Conservation (phyloP, 176 grass and related monocot genomes). For the Oryza nivara region DNA sequence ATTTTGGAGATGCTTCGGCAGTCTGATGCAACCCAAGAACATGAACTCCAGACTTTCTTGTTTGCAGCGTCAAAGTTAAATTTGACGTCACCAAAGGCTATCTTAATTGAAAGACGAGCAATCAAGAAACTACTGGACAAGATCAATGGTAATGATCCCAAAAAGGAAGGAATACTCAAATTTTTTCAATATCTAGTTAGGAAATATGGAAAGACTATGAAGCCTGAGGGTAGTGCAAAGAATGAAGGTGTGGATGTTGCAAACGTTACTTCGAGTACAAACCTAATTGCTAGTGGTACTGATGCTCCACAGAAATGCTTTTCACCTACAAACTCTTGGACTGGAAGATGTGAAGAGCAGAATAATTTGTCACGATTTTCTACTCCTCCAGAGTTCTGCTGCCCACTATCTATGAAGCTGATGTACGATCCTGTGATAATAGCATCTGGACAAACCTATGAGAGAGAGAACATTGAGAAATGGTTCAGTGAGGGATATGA, state of each 20-base stretch:
- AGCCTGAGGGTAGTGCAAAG: slow-evolving; percentile 33
- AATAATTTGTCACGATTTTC: slow-evolving; percentile 34
- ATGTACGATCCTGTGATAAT: slow-evolving; percentile 95
- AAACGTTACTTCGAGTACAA: slow-evolving; percentile 6
- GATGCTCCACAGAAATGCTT: slow-evolving; percentile 28
- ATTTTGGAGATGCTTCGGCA: slow-evolving; percentile 68
- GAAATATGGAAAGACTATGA: slow-evolving; percentile 74
- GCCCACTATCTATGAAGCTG: slow-evolving; percentile 79
- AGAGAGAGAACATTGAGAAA: slow-evolving; percentile 80
- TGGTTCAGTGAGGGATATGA: slow-evolving; percentile 83
- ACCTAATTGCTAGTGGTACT: not conserved
- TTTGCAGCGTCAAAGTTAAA: slow-evolving; percentile 73
- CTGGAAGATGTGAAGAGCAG: slow-evolving; percentile 23
- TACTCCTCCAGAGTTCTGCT: slow-evolving; percentile 71
- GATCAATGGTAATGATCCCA: slow-evolving; percentile 56
- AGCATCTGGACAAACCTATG: slow-evolving; percentile 87
- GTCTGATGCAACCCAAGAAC: slow-evolving; percentile 57
- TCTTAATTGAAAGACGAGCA: slow-evolving; percentile 88
- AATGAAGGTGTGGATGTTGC: slow-evolving; percentile 24
- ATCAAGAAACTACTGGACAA: slow-evolving; percentile 73
- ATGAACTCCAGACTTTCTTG: slow-evolving; percentile 72
- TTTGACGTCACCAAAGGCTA: slow-evolving; percentile 68
- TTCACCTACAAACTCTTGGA: slow-evolving; percentile 28
- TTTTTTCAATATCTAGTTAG: slow-evolving; percentile 74
- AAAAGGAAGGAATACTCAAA: slow-evolving; percentile 70